phyloP scores from a whole-genome alignment of 768 basidiomycete genomes.

The Leccinellum rugosiceps region DNA sequence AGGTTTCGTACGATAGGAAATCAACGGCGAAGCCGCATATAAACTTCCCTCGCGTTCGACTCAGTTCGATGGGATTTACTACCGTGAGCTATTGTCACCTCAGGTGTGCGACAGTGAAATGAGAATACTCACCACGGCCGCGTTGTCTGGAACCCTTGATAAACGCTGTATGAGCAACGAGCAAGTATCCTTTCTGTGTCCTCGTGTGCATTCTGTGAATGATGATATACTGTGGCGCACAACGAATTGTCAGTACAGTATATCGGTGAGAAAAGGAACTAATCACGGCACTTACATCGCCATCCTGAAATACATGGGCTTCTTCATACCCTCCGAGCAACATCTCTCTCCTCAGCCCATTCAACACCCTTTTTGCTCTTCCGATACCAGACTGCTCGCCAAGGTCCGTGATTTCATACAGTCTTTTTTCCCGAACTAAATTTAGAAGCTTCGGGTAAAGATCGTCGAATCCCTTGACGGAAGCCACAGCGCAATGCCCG shows the following conservation, averaged over 20 bases:
- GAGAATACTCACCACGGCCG: constrained; percentile 60
- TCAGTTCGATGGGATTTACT: constrained; percentile 86
- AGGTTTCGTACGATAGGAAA: constrained; percentile 57
- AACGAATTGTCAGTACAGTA: constrained; percentile 1
- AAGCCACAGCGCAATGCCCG: constrained; percentile 83
- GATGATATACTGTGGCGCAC: constrained; percentile 75
- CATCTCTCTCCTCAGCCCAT: constrained; percentile 91
- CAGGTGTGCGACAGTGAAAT: neutral
- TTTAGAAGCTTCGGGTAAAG: constrained; percentile 93
- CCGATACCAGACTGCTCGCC: constrained; percentile 56
- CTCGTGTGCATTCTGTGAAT: constrained; percentile 88
- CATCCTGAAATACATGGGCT: constrained; percentile 96
- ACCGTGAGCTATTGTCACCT: neutral
- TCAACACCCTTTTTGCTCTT: constrained; percentile 67
- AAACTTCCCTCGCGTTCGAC: constrained; percentile 74
- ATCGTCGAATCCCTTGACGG: constrained; percentile 97
- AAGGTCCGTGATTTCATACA: constrained; percentile 68
- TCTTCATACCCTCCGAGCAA: constrained; percentile 81
- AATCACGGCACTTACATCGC: constrained; percentile 60
- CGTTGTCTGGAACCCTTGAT: constrained; percentile 76
- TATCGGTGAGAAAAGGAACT: neutral
- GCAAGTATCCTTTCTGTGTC: constrained; percentile 88
- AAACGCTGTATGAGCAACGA: constrained; percentile 93
- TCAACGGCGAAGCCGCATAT: constrained; percentile 76
- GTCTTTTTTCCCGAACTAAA: constrained; percentile 78